Conservation (phyloP, 805 yeast genomes). For the Tetrapisispora taiwanensis region DNA sequence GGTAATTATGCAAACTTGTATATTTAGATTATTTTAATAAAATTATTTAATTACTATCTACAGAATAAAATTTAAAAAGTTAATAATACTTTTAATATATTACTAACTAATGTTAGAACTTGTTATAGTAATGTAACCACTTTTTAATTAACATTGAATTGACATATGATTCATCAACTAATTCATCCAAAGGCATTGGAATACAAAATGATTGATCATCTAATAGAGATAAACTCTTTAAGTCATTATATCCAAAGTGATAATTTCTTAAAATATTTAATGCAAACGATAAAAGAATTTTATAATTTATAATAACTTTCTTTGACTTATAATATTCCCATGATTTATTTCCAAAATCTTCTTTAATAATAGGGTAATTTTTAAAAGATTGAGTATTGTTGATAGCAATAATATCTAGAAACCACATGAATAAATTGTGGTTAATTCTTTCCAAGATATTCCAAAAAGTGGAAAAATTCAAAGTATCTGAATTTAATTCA, state of each 20-base stretch:
- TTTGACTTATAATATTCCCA: slow-evolving; percentile 28
- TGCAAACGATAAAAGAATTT: slow-evolving; percentile 31
- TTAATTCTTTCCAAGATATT: slow-evolving; percentile 22
- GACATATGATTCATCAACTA: slow-evolving; percentile 10
- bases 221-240: slow-evolving; percentile 21
- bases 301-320: slow-evolving; percentile 30
- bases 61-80: too few species aligned
- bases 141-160: slow-evolving; percentile 19
- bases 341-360: slow-evolving; percentile 5
- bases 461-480: slow-evolving; percentile 26
- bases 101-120: slow-evolving; percentile 3
- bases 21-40: too few species aligned
- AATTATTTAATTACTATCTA: too few species aligned
- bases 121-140: slow-evolving; percentile 25
- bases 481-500: slow-evolving; percentile 19
- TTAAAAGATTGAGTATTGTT: slow-evolving; percentile 29
- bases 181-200: slow-evolving; percentile 15
- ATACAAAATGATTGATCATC: slow-evolving; percentile 15
- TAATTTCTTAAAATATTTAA: slow-evolving; percentile 36
- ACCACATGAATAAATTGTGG: slow-evolving; percentile 27
- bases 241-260: slow-evolving; percentile 39
- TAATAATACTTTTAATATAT: not conserved
- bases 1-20: too few species aligned
- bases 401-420: slow-evolving; percentile 23
- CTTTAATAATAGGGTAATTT: slow-evolving; percentile 22